Base-by-base conservation (phyloP, 768 basidiomycete genomes). In the Boletus coccyginus region DNA sequence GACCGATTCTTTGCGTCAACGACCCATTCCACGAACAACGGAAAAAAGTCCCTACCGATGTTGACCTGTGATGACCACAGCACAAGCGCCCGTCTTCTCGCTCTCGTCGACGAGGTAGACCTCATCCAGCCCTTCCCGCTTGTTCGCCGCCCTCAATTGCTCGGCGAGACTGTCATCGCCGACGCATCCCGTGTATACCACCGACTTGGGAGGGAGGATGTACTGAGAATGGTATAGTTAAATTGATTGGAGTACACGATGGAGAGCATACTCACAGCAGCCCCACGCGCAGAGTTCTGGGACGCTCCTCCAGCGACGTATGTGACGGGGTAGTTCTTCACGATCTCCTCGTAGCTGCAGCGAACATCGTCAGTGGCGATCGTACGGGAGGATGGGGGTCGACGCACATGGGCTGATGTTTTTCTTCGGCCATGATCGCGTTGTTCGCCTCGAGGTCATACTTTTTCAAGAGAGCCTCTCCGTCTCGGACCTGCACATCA, bases 261-360 rank as follows among this genome's bases (percentile, higher is more conserved):
- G 39, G 24, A 41, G 49, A 24, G 59, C 29, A 43, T 45, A 74
- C 93, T 56, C 72, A 97, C 95, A 41, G 96, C 94, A 62, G 95
- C 96, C 62, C 87, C 94, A 48, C 96, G 90, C 55, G 95, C 94
- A 66, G 94, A 85, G 69, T 98, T 98, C 73, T 98, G 96, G 29
- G 92, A 85, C 32, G 96, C 96, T 66, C 97, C 97, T 57, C 97
- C 97, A 51, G 97, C 96, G 51, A 98, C 95, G 67, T 94, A 99
- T 49, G 86, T 87, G 50, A 93, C 82, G 57, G 88, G 65, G 72
- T 90, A 74, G 57, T 92, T 80, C 56, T 81, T 81, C 45, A 89
- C 83, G 60, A 98, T 73, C 64, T 98, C 94, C 4, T 90, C 88
- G 73, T 98, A 99, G 70, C 95, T 98, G 60, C 33, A 6, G 16